phyloP scores from a whole-genome alignment of 805 yeast genomes.

The Ogataea neopini region DNA sequence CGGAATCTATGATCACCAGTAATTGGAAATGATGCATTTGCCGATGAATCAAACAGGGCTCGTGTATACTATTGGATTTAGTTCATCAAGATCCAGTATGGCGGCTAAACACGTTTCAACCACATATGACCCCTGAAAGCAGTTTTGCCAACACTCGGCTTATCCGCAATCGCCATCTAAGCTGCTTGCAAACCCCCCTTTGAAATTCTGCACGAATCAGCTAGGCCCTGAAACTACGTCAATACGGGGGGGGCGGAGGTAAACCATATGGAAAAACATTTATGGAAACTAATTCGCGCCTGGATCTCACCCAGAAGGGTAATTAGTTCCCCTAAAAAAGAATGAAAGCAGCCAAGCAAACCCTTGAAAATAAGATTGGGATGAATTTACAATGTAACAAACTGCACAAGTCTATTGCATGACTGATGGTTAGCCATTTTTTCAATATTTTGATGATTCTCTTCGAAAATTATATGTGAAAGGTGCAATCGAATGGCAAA shows the following conservation, averaged over 20 bases:
- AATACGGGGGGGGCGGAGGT: constrained; percentile 3
- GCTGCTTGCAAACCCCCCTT: background rate
- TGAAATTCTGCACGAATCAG: background rate
- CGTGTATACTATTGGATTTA: background rate
- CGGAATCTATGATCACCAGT: background rate
- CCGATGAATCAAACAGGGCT: background rate
- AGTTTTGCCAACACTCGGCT: too few species aligned
- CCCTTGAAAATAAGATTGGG: background rate
- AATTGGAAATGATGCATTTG: background rate
- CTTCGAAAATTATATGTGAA: background rate
- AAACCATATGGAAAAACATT: background rate
- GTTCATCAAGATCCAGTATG: too few species aligned
- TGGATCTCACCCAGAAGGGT: background rate
- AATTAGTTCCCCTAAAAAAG: background rate
- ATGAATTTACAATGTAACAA: too few species aligned
- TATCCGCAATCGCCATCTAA: too few species aligned
- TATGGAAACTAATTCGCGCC: background rate
- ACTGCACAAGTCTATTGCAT: too few species aligned
- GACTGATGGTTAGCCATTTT: too few species aligned
- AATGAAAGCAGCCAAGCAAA: too few species aligned
- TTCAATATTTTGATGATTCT: background rate
- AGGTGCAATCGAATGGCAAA: constrained; percentile 2
- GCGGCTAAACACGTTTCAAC: too few species aligned
- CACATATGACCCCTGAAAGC: too few species aligned
- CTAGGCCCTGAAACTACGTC: constrained; percentile 4